Evolutionary conservation across 2,329 filamentous ascomycete species (phyloP).

Genomic region (Colletotrichum orbiculare): DNA sequence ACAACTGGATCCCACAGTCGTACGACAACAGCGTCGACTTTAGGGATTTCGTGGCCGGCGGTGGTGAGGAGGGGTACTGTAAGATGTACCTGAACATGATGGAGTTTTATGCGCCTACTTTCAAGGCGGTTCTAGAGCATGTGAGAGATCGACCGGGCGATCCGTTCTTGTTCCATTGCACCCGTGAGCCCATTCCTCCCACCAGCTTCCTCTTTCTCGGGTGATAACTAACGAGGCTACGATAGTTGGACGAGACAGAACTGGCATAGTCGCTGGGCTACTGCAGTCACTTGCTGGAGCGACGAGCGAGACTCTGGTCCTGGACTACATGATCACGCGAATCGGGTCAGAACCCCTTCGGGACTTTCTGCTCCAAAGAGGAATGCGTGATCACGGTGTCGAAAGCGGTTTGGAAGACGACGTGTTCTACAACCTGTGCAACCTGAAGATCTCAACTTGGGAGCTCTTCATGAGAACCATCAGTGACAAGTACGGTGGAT

Average conservation of each 20-base stretch:
- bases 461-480: not conserved
- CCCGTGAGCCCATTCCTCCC: slow-evolving; percentile 50
- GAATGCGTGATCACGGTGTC: not conserved
- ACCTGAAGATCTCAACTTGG: not conserved
- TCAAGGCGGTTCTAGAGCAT: slow-evolving; percentile 59
- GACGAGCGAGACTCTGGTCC: not conserved
- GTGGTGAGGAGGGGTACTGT: slow-evolving; percentile 57
- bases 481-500: not conserved
- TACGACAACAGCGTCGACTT: slow-evolving; percentile 43
- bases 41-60: slow-evolving; percentile 55
- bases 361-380: slow-evolving; percentile 1
- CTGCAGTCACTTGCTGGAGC: not conserved
- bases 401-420: not conserved
- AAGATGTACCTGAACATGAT: slow-evolving; percentile 61
- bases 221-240: not conserved
- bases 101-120: slow-evolving; percentile 52
- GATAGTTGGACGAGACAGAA: slow-evolving; percentile 9
- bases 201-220: no score
- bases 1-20: not conserved
- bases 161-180: slow-evolving; percentile 66
- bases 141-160: slow-evolving; percentile 57
- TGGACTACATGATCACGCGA: slow-evolving; percentile 5
- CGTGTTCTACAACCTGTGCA: slow-evolving; percentile 5
- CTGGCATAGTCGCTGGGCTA: slow-evolving; percentile 2
- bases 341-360: slow-evolving; percentile 7